Evolutionary conservation across 1,139 yeast species (phyloP), one percentile per base, ranked within the genome.

Genomic region (Yamadazyma pseudoaaseri): DNA sequence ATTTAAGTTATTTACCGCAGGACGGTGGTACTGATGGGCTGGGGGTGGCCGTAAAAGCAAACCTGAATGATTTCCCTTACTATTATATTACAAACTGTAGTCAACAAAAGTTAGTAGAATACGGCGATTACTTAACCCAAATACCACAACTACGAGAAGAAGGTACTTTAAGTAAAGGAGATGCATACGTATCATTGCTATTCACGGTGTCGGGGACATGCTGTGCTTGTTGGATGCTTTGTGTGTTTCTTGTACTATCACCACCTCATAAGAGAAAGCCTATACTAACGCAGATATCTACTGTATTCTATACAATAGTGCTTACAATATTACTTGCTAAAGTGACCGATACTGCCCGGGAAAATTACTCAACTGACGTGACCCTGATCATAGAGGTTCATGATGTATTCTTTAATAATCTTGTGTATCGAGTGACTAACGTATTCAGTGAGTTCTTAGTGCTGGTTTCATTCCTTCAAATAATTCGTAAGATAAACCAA

Each of bases 151-250:
- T 10, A 7, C 9, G 10, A 10, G 9, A 18, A 26, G 20, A 56
- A 37, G 55, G 54, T 37, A 47, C 52, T 29, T 39, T 55, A 14
- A 65, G 63, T 37, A 61, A 60, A 38, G 75, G 74, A 9, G 71
- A 66, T 42, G 53, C 68, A n/a, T 65, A 65, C 38, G 66, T 70
- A 16, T 73, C 73, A n/a, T 49, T 68, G 11, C 43, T 69, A 23
- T 68, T 65, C 51, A 62, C 65, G 17, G 49, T 65, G 12, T 58
- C 67, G 39, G 75, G 72, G 3, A 51, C 64, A 17, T 68, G 73
- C 44, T 68, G 71, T 3, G 60, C 74, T 3, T 56, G 71, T 23
- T 77, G 83, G 83, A 71, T 77, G 76, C 58, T 78, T 24, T 53
- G 76, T 30, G 44, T 75, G 16, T 48, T 76, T 33, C 55, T 75